Evolutionary conservation across 2,329 filamentous ascomycete genomes (phyloP), one percentile per base, ranked within the genome.

Genomic region (Diplodia corticola): DNA sequence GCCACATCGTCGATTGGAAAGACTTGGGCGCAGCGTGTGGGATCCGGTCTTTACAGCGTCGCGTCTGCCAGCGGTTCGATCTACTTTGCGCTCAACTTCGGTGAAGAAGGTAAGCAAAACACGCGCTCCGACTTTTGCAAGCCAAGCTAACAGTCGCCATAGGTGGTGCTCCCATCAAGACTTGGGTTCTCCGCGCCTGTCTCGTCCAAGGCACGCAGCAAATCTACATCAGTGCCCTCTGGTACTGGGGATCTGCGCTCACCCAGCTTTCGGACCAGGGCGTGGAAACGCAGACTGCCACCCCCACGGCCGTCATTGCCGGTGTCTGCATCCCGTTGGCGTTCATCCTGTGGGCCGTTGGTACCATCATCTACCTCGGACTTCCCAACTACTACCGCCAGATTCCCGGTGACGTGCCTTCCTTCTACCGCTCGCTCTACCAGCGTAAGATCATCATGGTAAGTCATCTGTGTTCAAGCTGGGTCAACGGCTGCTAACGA

Each of bases 81-180:
- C 66, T 89, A 86, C 78, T 90, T 90, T 71, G 84, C 87, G 2
- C 81, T 89, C 59, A 90, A 90, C 74, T 89, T 89, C 71, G 87
- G 87, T 66, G 85, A 86, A 69, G 86, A 88, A 78, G 85, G 84
- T 68, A 67, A 63, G 59, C 40, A 9, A 12, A 10, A 35, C 24
- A 9, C 24, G 3, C 13, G 6, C 10, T 15, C 24, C 15, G 10
- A 13, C 3, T 5, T 5, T 30, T 22, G 3, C 6, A 35, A 3
- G 15, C 15, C 26, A 7, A 13, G 10, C 55, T 60, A 48, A 60
- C 26, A 28, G 17, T 46, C 15, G 22, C 24, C 15, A 4, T 24
- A 63, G 59, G 76, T 49, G 86, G 86, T 54, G 83, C 84, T 3
- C 86, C 87, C 6, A 84, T 88, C 50, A 87, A 85, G 72, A 81